Evolutionary conservation across 345 rosid species (phyloP), one percentile per base, ranked within the genome.

Genomic region (Arabis alpina): DNA sequence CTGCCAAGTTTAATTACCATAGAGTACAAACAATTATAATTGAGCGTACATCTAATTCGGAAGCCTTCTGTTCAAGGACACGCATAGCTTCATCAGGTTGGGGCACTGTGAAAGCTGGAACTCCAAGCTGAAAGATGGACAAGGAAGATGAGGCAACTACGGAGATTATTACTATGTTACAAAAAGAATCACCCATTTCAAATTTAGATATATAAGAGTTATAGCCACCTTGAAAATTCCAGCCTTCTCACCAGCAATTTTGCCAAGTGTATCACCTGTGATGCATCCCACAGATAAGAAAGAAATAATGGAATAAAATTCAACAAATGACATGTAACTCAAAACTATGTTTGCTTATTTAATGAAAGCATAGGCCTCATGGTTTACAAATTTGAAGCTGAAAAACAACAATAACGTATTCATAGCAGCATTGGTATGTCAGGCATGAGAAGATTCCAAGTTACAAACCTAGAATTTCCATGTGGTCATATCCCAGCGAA

Each of bases 221-320:
- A 65, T 47, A 73, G 61, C 72, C 79, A 93, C 99, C 99, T 94
- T 94, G 70, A 89, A 83, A 75, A 94, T 91, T 47, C 99, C 98
- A 82, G 99, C 98, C 77, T 94, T 94, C 78, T 89, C 97, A 76
- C 98, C 93, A 61, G 98, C 98, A 77, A 94, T 94, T 88, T 87
- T 81, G 44, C 91, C 97, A 24, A 94, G 93, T 6, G 99, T 92
- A 77, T 94, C 72, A 62, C 98, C 99, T 94, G 82, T 78, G 57
- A 64, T 70, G 70, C 64, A 70, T 81, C 66, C 63, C 72, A 69
- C 5, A 55, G 49, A 79, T 53, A 52, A 55, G 64, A 19, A 51
- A 62, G 66, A 70, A 58, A 43, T 25, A 68, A 77, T 40, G 10
- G 45, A 28, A 66, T 7, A 14, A 10, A 6, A 3, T 2, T 1